These are phyloP conservation scores for Hypoxylon crocopeplum DNA, from an alignment of 495 filamentous ascomycete species.

Conservation along the genomic window DNA sequence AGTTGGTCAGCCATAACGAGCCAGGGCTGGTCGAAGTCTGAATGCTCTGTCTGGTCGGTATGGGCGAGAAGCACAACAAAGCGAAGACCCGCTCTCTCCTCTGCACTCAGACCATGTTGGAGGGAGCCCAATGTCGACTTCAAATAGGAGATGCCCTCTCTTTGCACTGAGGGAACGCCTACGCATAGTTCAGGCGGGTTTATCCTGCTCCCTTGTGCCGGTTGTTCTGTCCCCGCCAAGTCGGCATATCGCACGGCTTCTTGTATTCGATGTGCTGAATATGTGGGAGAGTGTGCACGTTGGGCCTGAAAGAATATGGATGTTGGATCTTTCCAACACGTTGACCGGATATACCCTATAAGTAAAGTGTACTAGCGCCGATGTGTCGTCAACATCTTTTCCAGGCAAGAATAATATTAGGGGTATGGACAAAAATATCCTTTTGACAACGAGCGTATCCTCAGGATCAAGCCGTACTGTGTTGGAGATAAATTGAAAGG, in stretches of 20 bases:
- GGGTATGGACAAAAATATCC: background rate
- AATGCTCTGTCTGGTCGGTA: constrained; percentile 54
- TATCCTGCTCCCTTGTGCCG: background rate
- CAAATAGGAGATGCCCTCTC: constrained; percentile 50
- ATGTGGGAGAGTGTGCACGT: constrained; percentile 26
- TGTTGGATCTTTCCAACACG: constrained; percentile 38
- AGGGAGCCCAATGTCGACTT: constrained; percentile 58
- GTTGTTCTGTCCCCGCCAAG: background rate
- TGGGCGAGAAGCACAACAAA: constrained; percentile 63
- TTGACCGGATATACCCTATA: constrained; percentile 25
- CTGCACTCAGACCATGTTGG: constrained; percentile 52
- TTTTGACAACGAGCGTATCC: no score
- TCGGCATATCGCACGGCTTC: constrained; percentile 33
- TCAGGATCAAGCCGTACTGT: background rate
- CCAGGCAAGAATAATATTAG: background rate
- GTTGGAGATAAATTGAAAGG: background rate
- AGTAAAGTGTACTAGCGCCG: constrained; percentile 21
- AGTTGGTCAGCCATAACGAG: constrained; percentile 56
- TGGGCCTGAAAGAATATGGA: constrained; percentile 37
- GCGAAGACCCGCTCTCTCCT: constrained; percentile 54
- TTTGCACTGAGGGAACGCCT: constrained; percentile 42
- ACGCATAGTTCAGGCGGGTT: constrained; percentile 36
- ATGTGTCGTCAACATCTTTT: background rate
- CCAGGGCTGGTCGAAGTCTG: constrained; percentile 58
- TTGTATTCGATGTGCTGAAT: constrained; percentile 33